phyloP scores from a whole-genome alignment of 2,329 filamentous ascomycete genomes.

The Domatiomyces catenatus region DNA sequence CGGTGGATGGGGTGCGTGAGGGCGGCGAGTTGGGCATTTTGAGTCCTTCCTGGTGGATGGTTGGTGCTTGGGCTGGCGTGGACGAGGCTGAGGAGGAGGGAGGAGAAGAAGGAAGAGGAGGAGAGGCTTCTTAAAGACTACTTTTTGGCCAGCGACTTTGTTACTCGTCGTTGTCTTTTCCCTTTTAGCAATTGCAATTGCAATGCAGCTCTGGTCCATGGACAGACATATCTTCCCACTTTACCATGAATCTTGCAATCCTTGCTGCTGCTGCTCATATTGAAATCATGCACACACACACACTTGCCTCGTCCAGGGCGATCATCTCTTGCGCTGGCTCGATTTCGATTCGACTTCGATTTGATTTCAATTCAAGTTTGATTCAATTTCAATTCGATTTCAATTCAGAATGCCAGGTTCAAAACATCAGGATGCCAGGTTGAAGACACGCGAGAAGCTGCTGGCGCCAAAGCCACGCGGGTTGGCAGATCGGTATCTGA shows the following conservation, averaged over 20 bases:
- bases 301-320: too few relatives aligned
- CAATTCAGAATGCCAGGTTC: too few relatives aligned
- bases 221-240: not conserved
- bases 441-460: not conserved
- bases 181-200: too few relatives aligned
- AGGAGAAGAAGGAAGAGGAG: not conserved
- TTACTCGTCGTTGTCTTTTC: too few relatives aligned
- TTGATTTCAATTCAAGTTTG: too few relatives aligned
- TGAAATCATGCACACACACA: not conserved
- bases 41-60: slow-evolving; percentile 16
- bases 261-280: not conserved
- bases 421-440: too few relatives aligned
- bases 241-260: not conserved
- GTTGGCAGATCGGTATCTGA: not conserved
- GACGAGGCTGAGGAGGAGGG: not conserved
- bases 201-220: not conserved
- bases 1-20: slow-evolving; percentile 8
- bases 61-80: slow-evolving; percentile 2
- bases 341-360: too few relatives aligned
- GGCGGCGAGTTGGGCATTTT: slow-evolving; percentile 10
- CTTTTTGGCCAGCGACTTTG: not conserved
- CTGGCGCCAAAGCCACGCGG: not conserved
- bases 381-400: too few relatives aligned
- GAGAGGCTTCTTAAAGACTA: not conserved
- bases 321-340: not conserved